A percentile compares a stretch with the other conserved stretches of the same genome.
Evolutionary conservation across 2,329 filamentous ascomycete genomes (phyloP).

Genomic region (Tolypocladium ovalisporum): DNA sequence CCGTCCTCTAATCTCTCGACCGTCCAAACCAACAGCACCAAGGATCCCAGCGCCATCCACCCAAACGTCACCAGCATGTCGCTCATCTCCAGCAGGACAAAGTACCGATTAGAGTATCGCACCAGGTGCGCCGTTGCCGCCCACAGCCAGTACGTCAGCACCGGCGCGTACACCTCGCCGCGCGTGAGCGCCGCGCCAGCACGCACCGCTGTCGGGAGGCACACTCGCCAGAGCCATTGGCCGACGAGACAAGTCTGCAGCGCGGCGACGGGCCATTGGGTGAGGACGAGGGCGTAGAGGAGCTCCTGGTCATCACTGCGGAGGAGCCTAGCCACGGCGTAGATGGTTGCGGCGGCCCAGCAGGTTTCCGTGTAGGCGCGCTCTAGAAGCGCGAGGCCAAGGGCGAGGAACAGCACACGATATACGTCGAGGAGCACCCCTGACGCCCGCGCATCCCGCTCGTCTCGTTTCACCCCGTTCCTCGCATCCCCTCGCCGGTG

Average conservation of each 20-base stretch:
- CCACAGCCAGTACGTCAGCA: constrained; percentile 5
- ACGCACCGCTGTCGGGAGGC: not conserved
- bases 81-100: constrained; percentile 25
- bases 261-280: constrained; percentile 5
- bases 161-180: constrained; percentile 2
- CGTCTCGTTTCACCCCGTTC: not conserved
- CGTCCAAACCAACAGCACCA: constrained; percentile 5
- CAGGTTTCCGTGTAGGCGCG: constrained; percentile 16
- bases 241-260: constrained; percentile 10
- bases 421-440: not conserved
- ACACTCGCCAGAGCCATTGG: constrained; percentile 4
- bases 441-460: not conserved
- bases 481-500: not conserved
- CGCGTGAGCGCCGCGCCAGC: not conserved
- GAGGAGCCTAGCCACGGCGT: constrained; percentile 11
- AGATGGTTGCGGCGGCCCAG: constrained; percentile 14
- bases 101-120: constrained; percentile 23
- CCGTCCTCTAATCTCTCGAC: not conserved
- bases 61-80: constrained; percentile 16
- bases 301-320: constrained; percentile 6
- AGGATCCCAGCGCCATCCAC: constrained; percentile 16
- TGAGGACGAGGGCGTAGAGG: constrained; percentile 2
- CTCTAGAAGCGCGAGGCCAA: constrained; percentile 17
- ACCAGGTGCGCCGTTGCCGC: constrained; percentile 15
- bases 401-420: constrained; percentile 11